Conservation (phyloP, 352 stramenopile species). For the Phytopythium cucurbitacearum region DNA sequence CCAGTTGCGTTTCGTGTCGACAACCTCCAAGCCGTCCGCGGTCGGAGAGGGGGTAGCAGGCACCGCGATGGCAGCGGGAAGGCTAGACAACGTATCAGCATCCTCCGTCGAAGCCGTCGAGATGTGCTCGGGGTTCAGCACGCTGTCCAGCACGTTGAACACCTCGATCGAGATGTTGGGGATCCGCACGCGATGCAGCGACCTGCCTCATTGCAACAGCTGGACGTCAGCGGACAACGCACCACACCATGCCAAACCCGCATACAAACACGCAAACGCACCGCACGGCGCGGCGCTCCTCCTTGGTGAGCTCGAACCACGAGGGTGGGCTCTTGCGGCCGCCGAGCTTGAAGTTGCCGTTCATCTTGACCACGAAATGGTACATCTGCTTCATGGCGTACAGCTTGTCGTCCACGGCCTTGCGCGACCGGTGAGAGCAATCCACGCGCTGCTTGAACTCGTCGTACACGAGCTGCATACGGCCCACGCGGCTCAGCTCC, state of each 20-base stretch:
- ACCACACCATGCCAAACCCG: neutral
- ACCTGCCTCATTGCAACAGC: slow-evolving; percentile 4
- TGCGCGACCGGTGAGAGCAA: slow-evolving; percentile 39
- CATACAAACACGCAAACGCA: neutral
- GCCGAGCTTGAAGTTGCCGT: slow-evolving; percentile 34
- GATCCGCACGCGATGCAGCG: slow-evolving; percentile 47
- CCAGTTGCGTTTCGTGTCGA: slow-evolving; percentile 53
- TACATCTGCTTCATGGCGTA: slow-evolving; percentile 75
- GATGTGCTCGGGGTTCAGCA: slow-evolving; percentile 27
- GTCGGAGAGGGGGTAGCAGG: neutral
- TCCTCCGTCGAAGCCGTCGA: slow-evolving; percentile 6
- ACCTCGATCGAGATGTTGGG: slow-evolving; percentile 56
- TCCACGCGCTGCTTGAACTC: slow-evolving; percentile 40
- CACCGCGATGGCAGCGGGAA: neutral
- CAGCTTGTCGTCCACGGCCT: slow-evolving; percentile 64
- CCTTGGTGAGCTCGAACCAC: slow-evolving; percentile 58
- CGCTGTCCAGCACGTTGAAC: slow-evolving; percentile 49
- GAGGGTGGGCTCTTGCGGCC: slow-evolving; percentile 19
- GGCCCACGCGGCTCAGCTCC: slow-evolving; percentile 27
- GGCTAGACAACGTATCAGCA: neutral
- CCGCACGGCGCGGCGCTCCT: slow-evolving; percentile 47
- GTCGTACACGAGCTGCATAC: slow-evolving; percentile 50
- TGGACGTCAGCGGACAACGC: neutral
- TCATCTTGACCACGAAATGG: slow-evolving; percentile 62
- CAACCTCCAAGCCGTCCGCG: slow-evolving; percentile 18